phyloP scores from a whole-genome alignment of 2,329 filamentous ascomycete species.

The Penicillium expansum region DNA sequence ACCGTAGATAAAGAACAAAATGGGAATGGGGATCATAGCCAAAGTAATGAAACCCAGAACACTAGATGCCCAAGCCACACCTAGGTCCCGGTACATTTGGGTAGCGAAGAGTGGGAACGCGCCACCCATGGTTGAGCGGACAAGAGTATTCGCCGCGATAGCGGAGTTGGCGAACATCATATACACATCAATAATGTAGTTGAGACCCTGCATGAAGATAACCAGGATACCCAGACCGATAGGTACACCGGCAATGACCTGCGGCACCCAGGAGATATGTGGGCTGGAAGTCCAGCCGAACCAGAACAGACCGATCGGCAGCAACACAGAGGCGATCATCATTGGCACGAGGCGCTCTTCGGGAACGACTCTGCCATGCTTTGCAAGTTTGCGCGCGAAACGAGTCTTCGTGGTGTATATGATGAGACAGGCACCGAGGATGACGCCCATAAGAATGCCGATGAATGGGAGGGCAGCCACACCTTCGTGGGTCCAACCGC shows the following conservation, averaged over 20 bases:
- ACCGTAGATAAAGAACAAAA: slow-evolving; percentile 51
- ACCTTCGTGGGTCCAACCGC: slow-evolving; percentile 38
- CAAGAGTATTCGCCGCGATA: slow-evolving; percentile 39
- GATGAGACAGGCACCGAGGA: slow-evolving; percentile 37
- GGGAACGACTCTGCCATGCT: slow-evolving; percentile 34
- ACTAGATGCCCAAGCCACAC: slow-evolving; percentile 42
- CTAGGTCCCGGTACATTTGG: slow-evolving; percentile 39
- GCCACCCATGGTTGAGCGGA: slow-evolving; percentile 36
- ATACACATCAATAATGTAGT: slow-evolving; percentile 46
- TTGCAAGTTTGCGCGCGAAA: slow-evolving; percentile 35
- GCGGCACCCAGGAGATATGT: slow-evolving; percentile 46
- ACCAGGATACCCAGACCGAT: slow-evolving; percentile 46
- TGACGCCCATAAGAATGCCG: slow-evolving; percentile 35
- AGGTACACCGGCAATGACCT: slow-evolving; percentile 45
- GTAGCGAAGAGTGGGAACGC: slow-evolving; percentile 36
- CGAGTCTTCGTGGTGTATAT: slow-evolving; percentile 42
- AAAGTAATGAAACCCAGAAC: slow-evolving; percentile 40
- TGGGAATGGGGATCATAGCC: slow-evolving; percentile 47
- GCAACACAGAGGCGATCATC: slow-evolving; percentile 44
- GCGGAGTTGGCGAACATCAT: slow-evolving; percentile 41
- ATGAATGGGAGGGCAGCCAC: slow-evolving; percentile 41
- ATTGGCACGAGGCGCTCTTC: slow-evolving; percentile 49
- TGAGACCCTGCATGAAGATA: slow-evolving; percentile 45
- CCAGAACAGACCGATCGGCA: slow-evolving; percentile 51
- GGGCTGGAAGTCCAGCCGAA: slow-evolving; percentile 50